Base-by-base conservation (phyloP, 306 rosid genomes). In the Begonia masoniana region DNA sequence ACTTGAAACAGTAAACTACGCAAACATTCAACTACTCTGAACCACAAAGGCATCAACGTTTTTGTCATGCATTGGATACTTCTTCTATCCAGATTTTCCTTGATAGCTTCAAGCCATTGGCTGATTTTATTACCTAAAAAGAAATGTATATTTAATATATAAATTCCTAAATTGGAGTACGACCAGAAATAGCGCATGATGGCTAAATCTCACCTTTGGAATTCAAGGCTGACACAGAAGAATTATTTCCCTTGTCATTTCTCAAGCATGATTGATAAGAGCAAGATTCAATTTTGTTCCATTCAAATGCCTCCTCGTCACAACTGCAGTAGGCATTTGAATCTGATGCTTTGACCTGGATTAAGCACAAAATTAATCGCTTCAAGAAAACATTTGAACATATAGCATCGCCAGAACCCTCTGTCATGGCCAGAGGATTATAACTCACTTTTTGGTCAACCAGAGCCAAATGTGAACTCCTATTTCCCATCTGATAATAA, bases 371-470 rank as follows among this genome's bases (percentile, higher is more conserved):
- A 31, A 1, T 55, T 43, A 14, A 12, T 15, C 43, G 10, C 52
- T 17, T 53, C 6, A 45, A n/a, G 49, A n/a, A 10, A 10, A 45
- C 10, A 31, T 11, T 21, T 43, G 42, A 23, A 55, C 15, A 45
- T 55, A 42, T 43, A 55, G 57, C 46, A 55, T 42, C 51, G 55
- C 58, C 53, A 47, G 24, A 41, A 35, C 54, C 58, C 26, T 11
- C 15, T 52, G 17, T 12, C 41, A 16, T 14, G 56, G 58, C 13
- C 43, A 52, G 10, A 4, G 47, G 43, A 42, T 55, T 65, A 13
- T 14, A 59, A 66, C 88, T 66, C 68, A 91, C 99, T 76, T 91
- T 94, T 81, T 91, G 96, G 41, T 73, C 58, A 59, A 91, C 84
- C 26, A 93, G 78, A 15, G 79, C 80, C 73, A 86, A 72, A 66